These are phyloP conservation scores for Epipyxis sp. DNA, from an alignment of 108 stramenopile species.

Conservation along the genomic window DNA sequence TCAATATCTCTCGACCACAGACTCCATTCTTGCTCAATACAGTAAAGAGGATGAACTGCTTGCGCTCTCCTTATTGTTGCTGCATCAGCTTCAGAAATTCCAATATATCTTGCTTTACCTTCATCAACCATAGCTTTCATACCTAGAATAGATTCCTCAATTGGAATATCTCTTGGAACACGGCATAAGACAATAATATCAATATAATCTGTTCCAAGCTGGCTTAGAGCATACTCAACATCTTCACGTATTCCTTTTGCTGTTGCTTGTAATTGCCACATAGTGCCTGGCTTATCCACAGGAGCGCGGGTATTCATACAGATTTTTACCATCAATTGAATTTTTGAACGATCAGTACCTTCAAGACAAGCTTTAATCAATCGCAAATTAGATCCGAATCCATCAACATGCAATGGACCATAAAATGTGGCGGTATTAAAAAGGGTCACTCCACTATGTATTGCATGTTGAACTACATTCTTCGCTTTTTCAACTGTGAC, in stretches of 20 bases:
- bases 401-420: constrained; percentile 8
- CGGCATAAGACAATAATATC: constrained; percentile 50
- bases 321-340: constrained; percentile 26
- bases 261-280: not conserved
- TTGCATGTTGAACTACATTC: not conserved
- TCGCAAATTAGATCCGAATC: constrained; percentile 17
- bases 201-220: constrained; percentile 39
- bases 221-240: constrained; percentile 39
- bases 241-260: not conserved
- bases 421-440: constrained; percentile 33
- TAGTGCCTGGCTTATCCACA: constrained; percentile 25
- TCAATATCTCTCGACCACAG: constrained; percentile 46
- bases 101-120: constrained; percentile 43
- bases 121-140: constrained; percentile 41
- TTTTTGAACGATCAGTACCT: not conserved
- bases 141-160: not conserved
- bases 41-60: constrained; percentile 31
- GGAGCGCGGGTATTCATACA: constrained; percentile 27
- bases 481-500: not conserved
- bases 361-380: constrained; percentile 17
- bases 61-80: constrained; percentile 36
- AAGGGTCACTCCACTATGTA: not conserved
- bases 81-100: constrained; percentile 40
- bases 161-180: not conserved
- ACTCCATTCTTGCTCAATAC: constrained; percentile 52